Conservation (phyloP, 2,329 filamentous ascomycete genomes). For the Penicillium sp. region DNA sequence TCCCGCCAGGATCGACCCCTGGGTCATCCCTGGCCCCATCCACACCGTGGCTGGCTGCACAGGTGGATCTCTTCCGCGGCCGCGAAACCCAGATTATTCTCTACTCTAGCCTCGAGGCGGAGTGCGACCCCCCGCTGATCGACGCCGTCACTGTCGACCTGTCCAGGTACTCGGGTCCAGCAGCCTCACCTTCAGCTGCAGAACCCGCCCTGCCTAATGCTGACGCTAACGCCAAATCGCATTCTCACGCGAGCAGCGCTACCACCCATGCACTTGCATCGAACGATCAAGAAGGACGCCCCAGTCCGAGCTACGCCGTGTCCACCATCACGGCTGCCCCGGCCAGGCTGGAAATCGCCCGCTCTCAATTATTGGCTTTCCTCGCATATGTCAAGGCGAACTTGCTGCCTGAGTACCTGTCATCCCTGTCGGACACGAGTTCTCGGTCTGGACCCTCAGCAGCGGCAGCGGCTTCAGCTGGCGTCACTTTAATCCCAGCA, state of each 20-base stretch:
- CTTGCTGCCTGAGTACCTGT: constrained; percentile 35
- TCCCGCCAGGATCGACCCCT: constrained; percentile 27
- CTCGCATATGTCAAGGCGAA: constrained; percentile 32
- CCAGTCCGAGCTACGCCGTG: constrained; percentile 10
- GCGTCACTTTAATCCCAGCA: constrained; percentile 30
- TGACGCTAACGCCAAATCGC: constrained; percentile 2
- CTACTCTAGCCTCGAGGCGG: constrained; percentile 47
- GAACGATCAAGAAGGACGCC: background rate
- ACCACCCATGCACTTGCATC: background rate
- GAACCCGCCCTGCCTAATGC: constrained; percentile 3
- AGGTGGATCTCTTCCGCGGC: constrained; percentile 45
- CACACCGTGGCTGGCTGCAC: constrained; percentile 45
- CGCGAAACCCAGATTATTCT: constrained; percentile 48
- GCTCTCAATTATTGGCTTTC: constrained; percentile 36
- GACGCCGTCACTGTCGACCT: constrained; percentile 7
- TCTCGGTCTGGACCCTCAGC: background rate
- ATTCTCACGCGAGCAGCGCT: background rate
- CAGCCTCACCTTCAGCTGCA: background rate
- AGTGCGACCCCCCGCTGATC: constrained; percentile 26
- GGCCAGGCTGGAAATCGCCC: constrained; percentile 21
- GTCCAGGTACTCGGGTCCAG: constrained; percentile 2
- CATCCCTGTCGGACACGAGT: constrained; percentile 15
- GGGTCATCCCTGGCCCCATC: constrained; percentile 1
- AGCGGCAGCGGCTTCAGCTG: background rate
- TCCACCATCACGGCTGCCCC: constrained; percentile 19